Percentiles rank a stretch among this genome's conserved stretches.
These are phyloP conservation scores for Colletotrichum euphorbiae DNA, from an alignment of 2,329 filamentous ascomycete species.

Conservation along the genomic window DNA sequence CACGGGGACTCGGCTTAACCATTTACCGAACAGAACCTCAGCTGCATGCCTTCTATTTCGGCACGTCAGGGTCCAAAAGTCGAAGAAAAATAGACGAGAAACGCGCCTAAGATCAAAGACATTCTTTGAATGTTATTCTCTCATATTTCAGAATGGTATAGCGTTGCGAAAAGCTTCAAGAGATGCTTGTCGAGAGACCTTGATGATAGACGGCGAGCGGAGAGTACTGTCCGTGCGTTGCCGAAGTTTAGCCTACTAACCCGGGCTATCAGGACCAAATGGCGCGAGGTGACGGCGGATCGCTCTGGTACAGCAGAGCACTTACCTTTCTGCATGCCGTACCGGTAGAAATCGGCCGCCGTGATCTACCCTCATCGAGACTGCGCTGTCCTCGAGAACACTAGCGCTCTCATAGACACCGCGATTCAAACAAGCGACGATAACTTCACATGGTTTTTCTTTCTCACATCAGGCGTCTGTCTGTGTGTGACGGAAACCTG, in stretches of 20 bases:
- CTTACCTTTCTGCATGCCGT: neutral
- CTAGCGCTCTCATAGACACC: no score
- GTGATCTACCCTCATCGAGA: no score
- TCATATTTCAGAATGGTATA: neutral
- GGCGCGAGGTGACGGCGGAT: constrained; percentile 7
- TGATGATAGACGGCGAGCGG: constrained; percentile 4
- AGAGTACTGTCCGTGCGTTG: neutral
- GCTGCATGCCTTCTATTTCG: neutral
- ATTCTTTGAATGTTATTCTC: neutral
- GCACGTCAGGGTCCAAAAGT: neutral
- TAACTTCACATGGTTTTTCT: no score
- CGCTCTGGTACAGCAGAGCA: constrained; percentile 16
- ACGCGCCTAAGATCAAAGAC: no score
- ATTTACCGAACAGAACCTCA: constrained; percentile 22
- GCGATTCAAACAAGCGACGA: no score
- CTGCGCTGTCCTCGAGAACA: no score
- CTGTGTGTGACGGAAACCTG: neutral
- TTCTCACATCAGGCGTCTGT: no score
- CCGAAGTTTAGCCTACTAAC: constrained; percentile 33
- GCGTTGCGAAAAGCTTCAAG: neutral
- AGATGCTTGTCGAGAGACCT: neutral
- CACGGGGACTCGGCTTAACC: constrained; percentile 29
- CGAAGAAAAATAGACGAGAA: neutral
- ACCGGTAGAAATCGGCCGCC: neutral
- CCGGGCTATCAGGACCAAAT: neutral